Evolutionary conservation across 2,329 filamentous ascomycete genomes (phyloP), one percentile per base, ranked within the genome.

Genomic region (Epicoccum nigrum): DNA sequence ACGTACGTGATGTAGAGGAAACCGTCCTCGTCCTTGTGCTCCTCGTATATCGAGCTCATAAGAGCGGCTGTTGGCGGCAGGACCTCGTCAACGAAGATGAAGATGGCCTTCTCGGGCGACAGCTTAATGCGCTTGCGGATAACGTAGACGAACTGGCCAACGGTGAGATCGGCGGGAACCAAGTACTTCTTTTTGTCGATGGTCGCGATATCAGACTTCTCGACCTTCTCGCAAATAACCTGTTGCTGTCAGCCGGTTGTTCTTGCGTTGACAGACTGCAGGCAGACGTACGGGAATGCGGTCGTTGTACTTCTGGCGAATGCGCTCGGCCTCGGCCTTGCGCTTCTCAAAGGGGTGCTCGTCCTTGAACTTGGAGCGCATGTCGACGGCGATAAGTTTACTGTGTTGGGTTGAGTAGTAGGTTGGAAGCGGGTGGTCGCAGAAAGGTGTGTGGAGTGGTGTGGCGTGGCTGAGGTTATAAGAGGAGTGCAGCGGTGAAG

Each of bases 181-280:
- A 99, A 85, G 74, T 99, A 99, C 82, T 99, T 99, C 87, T 99
- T 99, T 88, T 99, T 99, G 81, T 99, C 94, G 83, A 99, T 99
- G 64, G 94, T 97, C 55, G 94, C 94, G 69, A 99, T 99, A 75
- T 99, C 94, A 84, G 86, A 54, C 35, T 59, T 66, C 43, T 66
- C 63, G 4, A 88, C 92, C 50, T 86, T 81, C 68, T 93, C 81
- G 74, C 96, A 96, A 60, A 99, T 84, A 55, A 99, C 93, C 92
- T 96, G 68, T 64, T 52, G 7, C 40, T 52, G 62, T 70, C 64
- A 71, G 67, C 21, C 33, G 17, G 20, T 21, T 17, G 20, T 6
- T 34, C n/a, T 11, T 13, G 27, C 5, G 9, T 33, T 32, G 49
- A 49, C 40, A 43, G 44, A 20, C 23, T 30, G 46, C 7, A 27